Conservation (phyloP, 2,329 filamentous ascomycete species). For the Huntiella bhutanensis region DNA sequence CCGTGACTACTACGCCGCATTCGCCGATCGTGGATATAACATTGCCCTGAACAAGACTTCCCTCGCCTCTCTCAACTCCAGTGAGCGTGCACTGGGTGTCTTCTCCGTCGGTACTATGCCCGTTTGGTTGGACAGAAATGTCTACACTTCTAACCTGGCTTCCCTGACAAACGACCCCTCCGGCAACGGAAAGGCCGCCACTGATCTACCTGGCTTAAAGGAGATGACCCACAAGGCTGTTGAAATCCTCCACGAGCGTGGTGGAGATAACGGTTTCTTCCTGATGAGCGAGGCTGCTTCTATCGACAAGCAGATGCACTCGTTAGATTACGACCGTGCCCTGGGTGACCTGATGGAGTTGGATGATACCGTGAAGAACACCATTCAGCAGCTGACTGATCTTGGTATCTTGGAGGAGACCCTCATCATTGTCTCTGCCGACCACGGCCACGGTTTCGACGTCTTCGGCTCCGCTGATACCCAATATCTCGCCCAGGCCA, state of each 20-base stretch:
- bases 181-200: constrained; percentile 42
- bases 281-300: constrained; percentile 74
- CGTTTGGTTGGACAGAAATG: constrained; percentile 72
- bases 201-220: constrained; percentile 65
- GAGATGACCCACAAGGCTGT: constrained; percentile 82
- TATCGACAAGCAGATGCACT: constrained; percentile 82
- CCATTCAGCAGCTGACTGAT: constrained; percentile 47
- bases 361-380: constrained; percentile 64
- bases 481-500: constrained; percentile 48
- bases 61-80: constrained; percentile 36
- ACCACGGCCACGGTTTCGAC: constrained; percentile 80
- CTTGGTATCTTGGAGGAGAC: constrained; percentile 55
- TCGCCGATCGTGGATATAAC: constrained; percentile 52
- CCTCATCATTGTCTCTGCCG: constrained; percentile 63
- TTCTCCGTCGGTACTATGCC: constrained; percentile 59
- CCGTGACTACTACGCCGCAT: constrained; percentile 64
- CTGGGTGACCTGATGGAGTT: constrained; percentile 72
- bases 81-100: constrained; percentile 52
- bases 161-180: constrained; percentile 48
- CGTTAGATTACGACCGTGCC: constrained; percentile 67
- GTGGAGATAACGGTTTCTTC: constrained; percentile 59
- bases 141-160: constrained; percentile 54
- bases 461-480: constrained; percentile 72
- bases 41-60: constrained; percentile 58
- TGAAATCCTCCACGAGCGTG: constrained; percentile 51